Base-by-base conservation (phyloP, 2,329 filamentous ascomycete species). In the Monilinia laxa region DNA sequence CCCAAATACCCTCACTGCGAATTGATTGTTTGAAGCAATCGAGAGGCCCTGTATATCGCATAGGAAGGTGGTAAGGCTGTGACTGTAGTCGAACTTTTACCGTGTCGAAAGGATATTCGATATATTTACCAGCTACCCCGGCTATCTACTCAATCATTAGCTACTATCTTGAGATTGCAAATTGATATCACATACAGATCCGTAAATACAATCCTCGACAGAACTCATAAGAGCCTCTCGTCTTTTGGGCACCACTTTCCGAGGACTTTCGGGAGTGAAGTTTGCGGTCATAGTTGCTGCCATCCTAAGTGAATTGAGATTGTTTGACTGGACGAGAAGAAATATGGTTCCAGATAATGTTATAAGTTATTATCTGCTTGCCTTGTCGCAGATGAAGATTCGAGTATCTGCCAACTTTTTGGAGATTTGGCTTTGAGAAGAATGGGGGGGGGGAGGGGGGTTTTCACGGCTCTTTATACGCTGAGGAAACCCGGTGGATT, bases 71-170 rank as follows among this genome's bases (percentile, higher is more conserved):
- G 77, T 94, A 90, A 45, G 93, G 91, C 78, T 98, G 94, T n/a
- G 94, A 95, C 78, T 99, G 95, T 14, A 99, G 86, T 52, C 95
- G 91, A 68, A 99, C 95, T 80, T 99, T 99, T 78, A 99, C 89
- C 0, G 95, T 99, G 80, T 99, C 95, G 80, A 99, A 99, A 31
- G 95, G 95, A 77, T 97, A 99, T 78, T 99, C 95, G 76, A 99
- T 94, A 78, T 94, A 92, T 81, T 98, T 99, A 70, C 94, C 94
- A 47, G 92, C 88, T 68, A 96, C 87, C 68, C 95, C 95, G 65
- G 94, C 93, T 68, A 86, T 78, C 90, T 93, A 59, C 20, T 45
- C 40, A 56, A 31, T 51, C 58, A 38, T 70, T 68, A 71, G 64
- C n/a, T 54, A n/a, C n/a, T 3, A 28, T 16, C 31, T 59, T 23